Percentiles rank a stretch among this genome's conserved stretches.
Conservation (phyloP, 2,329 filamentous ascomycete species). For the Aspergillus melleus region DNA sequence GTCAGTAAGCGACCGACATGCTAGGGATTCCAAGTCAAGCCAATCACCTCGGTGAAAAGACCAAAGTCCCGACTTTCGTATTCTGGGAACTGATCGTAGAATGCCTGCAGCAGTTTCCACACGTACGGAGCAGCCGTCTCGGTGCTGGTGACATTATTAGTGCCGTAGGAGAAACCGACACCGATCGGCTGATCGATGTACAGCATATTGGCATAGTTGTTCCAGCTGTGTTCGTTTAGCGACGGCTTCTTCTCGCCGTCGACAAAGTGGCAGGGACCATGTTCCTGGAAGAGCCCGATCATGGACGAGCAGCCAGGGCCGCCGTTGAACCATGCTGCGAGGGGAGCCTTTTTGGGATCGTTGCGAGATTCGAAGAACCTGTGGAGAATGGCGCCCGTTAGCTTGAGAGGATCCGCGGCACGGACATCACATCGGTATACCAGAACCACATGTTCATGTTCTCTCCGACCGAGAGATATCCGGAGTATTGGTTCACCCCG, state of each 20-base stretch:
- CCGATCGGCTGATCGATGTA: slow-evolving; percentile 65
- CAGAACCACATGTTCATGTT: slow-evolving; percentile 50
- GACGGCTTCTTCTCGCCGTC: slow-evolving; percentile 44
- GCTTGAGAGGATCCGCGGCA: background rate
- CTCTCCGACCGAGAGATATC: slow-evolving; percentile 51
- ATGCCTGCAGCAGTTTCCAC: slow-evolving; percentile 58
- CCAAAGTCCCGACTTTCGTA: slow-evolving; percentile 40
- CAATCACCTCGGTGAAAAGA: slow-evolving; percentile 34
- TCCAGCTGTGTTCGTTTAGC: slow-evolving; percentile 58
- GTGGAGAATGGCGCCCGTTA: background rate
- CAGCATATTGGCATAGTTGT: slow-evolving; percentile 62
- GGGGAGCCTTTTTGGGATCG: slow-evolving; percentile 44
- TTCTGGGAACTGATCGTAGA: slow-evolving; percentile 38
- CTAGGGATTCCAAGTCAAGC: background rate
- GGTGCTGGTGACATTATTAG: slow-evolving; percentile 40
- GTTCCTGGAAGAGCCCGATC: slow-evolving; percentile 44
- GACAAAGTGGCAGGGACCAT: slow-evolving; percentile 45
- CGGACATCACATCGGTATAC: slow-evolving; percentile 17
- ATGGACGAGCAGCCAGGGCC: slow-evolving; percentile 48
- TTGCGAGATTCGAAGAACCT: slow-evolving; percentile 52
- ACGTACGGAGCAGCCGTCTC: slow-evolving; percentile 50
- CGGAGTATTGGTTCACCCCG: slow-evolving; percentile 53
- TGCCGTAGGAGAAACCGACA: slow-evolving; percentile 54
- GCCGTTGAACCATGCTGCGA: slow-evolving; percentile 50
- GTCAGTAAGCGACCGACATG: background rate